Percentiles rank a stretch among this genome's conserved stretches.
phyloP scores from a whole-genome alignment of 805 yeast genomes.

The Ogataea pignaliae region DNA sequence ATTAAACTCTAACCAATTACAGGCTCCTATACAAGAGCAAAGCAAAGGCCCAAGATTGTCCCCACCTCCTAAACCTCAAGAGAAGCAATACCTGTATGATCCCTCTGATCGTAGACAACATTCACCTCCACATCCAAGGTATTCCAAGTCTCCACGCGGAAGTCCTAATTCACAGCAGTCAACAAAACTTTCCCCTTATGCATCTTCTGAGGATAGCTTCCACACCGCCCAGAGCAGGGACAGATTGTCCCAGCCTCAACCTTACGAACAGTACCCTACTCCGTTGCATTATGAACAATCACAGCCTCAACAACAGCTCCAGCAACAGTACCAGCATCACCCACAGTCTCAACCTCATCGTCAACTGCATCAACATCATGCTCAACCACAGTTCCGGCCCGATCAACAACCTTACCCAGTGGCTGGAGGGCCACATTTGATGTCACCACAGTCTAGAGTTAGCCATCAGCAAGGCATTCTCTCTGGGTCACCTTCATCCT shows the following conservation, averaged over 20 bases:
- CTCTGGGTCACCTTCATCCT: no score
- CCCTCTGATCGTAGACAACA: no score
- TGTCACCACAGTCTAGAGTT: no score
- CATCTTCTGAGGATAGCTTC: neutral
- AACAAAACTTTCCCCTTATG: neutral
- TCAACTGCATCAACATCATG: neutral
- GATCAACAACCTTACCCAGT: no score
- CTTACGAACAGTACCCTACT: constrained; percentile 6
- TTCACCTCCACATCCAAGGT: neutral
- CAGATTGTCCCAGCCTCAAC: neutral
- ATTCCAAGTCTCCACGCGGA: neutral
- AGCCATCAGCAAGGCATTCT: no score
- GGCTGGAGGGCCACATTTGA: no score
- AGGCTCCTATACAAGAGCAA: neutral
- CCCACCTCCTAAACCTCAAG: neutral
- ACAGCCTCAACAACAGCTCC: constrained; percentile 2
- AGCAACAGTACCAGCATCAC: constrained; percentile 2
- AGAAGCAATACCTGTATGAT: no score
- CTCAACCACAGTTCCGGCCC: no score
- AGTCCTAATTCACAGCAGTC: neutral
- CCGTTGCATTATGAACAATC: neutral
- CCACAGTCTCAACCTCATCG: neutral
- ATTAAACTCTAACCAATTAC: neutral
- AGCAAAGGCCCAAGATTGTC: neutral
- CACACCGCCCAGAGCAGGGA: neutral